Base-by-base conservation (phyloP, 2,329 filamentous ascomycete species). In the Exophiala mesophila region DNA sequence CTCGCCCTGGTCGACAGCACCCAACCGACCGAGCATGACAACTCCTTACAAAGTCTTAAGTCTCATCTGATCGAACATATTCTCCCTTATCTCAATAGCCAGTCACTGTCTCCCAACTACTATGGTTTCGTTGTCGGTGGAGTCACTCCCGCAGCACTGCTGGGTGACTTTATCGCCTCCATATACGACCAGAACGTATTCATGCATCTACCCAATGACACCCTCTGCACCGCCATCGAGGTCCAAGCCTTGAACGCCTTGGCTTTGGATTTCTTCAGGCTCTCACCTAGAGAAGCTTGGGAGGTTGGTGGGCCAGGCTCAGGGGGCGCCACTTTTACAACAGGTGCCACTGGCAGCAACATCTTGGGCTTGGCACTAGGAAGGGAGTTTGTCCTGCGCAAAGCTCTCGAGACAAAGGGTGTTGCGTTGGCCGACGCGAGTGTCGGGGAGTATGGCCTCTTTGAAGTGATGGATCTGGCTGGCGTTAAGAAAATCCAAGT, bases 121-220 rank as follows among this genome's bases (percentile, higher is more conserved):
- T 94, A 87, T 62, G 89, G 88, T 45, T 95, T 96, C 61, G 84
- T 96, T 4, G 94, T 83, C 0, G 90, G 90, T 32, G 85, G 87
- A 10, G 72, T 75, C 5, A 85, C 89, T 0, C 86, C 88, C 4
- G 79, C 88, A 17, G 88, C 88, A 21, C 75, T 83, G 54, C 77
- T 86, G 40, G 89, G 88, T 1, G 90, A 96, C 61, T 84, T 88
- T 51, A 66, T 95, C n/a, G 88, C 90, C 47, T 82, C 82, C 4
- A 75, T 78, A 6, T 76, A 83, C 47, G 89, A 96, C 60, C 87
- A 94, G 60, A 95, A 89, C 62, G 81, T 88, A 3, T 76, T 82
- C 44, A 85, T 94, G 1, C 88, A 96, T 61, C 70, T 95, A 1
- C 82, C 87, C 0, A 68, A 71, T 15, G 85, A 95, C 61, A 84